Percentiles rank a stretch among this genome's conserved stretches.
These are phyloP conservation scores for Cyclotella sp. DNA, from an alignment of 108 stramenopile species.

Conservation along the genomic window DNA sequence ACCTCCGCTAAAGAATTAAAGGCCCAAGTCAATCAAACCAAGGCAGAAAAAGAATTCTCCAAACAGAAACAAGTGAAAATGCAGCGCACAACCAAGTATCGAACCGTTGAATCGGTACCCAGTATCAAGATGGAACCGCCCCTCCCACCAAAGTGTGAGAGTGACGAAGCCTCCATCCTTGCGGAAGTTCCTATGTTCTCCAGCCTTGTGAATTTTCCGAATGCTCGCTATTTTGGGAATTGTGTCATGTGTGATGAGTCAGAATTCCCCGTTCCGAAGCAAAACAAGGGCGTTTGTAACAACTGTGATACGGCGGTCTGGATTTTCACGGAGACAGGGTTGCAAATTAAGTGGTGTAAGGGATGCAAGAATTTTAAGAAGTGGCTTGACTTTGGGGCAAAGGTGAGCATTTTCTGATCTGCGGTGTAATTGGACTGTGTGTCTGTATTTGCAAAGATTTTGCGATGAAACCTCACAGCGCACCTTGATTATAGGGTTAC, in stretches of 20 bases:
- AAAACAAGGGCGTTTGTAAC: conserved; percentile 54
- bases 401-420: conserved; percentile 43
- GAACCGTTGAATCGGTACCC: conserved; percentile 21
- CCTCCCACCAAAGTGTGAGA: conserved; percentile 37
- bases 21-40: conserved; percentile 17
- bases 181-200: conserved; percentile 37
- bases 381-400: conserved; percentile 52
- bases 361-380: conserved; percentile 57
- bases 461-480: background rate
- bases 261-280: conserved; percentile 43
- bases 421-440: background rate
- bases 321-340: conserved; percentile 36
- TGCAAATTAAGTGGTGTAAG: conserved; percentile 57
- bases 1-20: background rate
- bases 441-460: background rate
- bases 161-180: conserved; percentile 15
- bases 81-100: conserved; percentile 4
- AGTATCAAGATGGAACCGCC: conserved; percentile 47
- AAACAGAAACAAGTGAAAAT: conserved; percentile 39
- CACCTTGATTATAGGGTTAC: conserved; percentile 35
- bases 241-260: conserved; percentile 57
- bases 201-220: conserved; percentile 50
- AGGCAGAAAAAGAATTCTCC: conserved; percentile 32
- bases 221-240: conserved; percentile 37
- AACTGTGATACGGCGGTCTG: conserved; percentile 50